Percentiles rank a stretch among this genome's conserved stretches.
These are phyloP conservation scores for Ophiocordyceps camponoti-leonardi DNA, from an alignment of 2,329 filamentous ascomycete genomes.

Conservation along the genomic window DNA sequence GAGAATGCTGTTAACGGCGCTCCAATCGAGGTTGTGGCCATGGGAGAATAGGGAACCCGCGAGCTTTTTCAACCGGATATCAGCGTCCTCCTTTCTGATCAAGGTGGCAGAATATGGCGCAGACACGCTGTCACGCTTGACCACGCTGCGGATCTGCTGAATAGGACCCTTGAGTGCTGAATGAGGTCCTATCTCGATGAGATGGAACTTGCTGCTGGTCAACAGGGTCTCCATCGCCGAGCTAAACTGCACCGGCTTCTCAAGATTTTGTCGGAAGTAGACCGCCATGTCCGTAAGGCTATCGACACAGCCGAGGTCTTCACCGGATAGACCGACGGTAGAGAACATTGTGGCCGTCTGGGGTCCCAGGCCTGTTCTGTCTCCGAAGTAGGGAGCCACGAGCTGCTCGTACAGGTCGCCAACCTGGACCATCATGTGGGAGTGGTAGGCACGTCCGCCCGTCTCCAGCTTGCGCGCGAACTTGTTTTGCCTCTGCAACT, in stretches of 20 bases:
- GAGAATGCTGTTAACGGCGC: constrained; percentile 3
- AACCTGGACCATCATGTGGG: constrained; percentile 5
- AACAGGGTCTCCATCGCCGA: constrained; percentile 8
- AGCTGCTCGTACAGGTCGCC: constrained; percentile 1
- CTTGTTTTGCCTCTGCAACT: constrained; percentile 2
- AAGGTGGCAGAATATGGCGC: constrained; percentile 25
- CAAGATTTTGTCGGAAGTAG: constrained; percentile 22
- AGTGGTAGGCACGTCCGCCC: constrained; percentile 8
- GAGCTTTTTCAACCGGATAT: constrained; percentile 15
- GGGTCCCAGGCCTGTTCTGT: background rate
- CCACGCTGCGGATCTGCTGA: constrained; percentile 26
- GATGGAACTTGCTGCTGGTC: constrained; percentile 3
- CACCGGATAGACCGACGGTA: background rate
- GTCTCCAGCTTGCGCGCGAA: constrained; percentile 6
- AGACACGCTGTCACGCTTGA: constrained; percentile 11
- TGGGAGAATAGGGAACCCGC: constrained; percentile 22
- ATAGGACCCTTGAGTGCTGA: constrained; percentile 28
- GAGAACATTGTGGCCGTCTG: background rate
- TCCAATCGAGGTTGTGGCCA: constrained; percentile 8
- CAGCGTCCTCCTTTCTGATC: constrained; percentile 20
- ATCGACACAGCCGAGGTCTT: background rate
- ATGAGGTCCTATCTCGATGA: constrained; percentile 31
- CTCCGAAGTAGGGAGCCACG: background rate
- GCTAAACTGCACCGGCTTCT: constrained; percentile 16
- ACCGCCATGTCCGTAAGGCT: background rate